Conservation (phyloP, 257 asterid species). For the Solanum boliviense region DNA sequence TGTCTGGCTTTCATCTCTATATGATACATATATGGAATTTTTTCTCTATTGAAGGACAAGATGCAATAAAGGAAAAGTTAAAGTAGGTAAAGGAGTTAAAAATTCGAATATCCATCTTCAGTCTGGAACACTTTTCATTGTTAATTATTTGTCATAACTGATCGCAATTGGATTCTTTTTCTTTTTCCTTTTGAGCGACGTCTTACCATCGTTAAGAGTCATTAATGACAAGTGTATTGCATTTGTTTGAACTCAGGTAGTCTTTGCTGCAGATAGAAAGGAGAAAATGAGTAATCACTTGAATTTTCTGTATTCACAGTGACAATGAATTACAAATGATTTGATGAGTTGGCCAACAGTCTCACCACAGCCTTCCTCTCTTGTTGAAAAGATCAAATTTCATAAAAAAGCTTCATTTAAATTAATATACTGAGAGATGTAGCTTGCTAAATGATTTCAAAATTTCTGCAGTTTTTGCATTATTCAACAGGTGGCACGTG, state of each 20-base stretch:
- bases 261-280: background rate
- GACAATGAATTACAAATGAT: background rate
- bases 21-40: background rate
- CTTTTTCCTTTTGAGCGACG: background rate
- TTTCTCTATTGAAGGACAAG: background rate
- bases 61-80: background rate
- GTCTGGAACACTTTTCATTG: background rate
- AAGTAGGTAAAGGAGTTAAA: background rate
- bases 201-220: background rate
- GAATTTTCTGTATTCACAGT: background rate
- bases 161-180: background rate
- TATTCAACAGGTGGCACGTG: background rate
- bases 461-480: background rate
- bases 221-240: background rate
- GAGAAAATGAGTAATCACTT: background rate
- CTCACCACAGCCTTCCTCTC: background rate
- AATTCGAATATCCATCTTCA: background rate
- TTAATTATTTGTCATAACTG: background rate
- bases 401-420: background rate
- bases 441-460: background rate
- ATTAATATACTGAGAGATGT: background rate
- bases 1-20: background rate
- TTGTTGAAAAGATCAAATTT: background rate
- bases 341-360: background rate
- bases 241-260: background rate